Evolutionary conservation across 306 rosid genomes (phyloP).

Genomic region (Prunus davidiana): DNA sequence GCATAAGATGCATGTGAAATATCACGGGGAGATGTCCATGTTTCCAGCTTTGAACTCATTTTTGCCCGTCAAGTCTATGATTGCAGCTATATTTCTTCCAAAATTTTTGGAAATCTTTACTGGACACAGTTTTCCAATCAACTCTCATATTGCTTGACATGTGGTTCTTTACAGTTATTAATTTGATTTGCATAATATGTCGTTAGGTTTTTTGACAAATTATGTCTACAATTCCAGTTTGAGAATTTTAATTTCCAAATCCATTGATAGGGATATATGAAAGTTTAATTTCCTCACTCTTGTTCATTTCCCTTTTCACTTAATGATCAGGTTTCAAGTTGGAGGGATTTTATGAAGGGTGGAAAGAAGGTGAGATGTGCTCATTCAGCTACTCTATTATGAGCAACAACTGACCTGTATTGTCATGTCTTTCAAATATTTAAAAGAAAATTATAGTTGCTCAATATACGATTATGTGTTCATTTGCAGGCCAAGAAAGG

Average conservation of each 20-base stretch:
- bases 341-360: constrained; percentile 98
- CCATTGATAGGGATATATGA: too few relatives aligned
- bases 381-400: neutral
- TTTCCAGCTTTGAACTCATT: neutral
- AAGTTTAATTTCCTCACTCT: neutral
- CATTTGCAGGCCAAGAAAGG: constrained; percentile 79
- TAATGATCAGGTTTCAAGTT: constrained; percentile 85
- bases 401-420: neutral
- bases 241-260: neutral
- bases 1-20: neutral
- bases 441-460: neutral
- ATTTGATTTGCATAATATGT: neutral
- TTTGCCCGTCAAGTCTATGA: neutral
- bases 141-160: neutral
- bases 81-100: neutral
- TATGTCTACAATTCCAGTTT: neutral
- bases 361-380: constrained; percentile 87
- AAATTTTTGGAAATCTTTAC: neutral
- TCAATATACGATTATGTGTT: neutral
- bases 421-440: neutral
- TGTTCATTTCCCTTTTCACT: neutral
- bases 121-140: neutral
- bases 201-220: neutral
- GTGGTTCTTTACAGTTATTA: neutral
- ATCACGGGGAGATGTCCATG: neutral